Evolutionary conservation across 257 asterid genomes (phyloP), one percentile per base, ranked within the genome.

Genomic region (Nemophila menziesii): DNA sequence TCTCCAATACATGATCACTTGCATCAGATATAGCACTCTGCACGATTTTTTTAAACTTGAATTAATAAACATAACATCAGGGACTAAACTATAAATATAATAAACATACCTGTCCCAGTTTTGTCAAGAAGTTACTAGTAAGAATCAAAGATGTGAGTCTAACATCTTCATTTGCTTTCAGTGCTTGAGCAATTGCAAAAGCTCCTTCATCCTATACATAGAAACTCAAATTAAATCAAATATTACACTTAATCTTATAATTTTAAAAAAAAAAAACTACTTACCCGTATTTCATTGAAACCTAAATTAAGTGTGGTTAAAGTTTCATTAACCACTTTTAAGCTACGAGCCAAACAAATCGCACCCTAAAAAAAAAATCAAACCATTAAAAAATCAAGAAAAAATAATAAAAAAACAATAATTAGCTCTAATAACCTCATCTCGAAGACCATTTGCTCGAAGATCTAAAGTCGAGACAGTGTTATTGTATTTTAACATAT

Each of bases 21-120:
- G 97, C 95, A 26, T 89, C 95, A 15, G 94, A 57, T 50, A 89
- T 66, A 6, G 95, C 95, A 61, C 93, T 77, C 93, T 87, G 97
- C 92, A 71, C 11, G 16, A 43, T 57, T 54, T 44, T 48, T 38
- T n/a, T n/a, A n/a, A n/a, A n/a, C n/a, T n/a, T 8, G 7, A 19
- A 11, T 21, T 5, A 17, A 0, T 4, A 5, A 33, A 2, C 18
- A 20, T 7, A 16, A 11, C 4, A 20, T 29, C 1, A 29, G 7
- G 7, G 12, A 24, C 33, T 24, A 51, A 55, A n/a, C 4, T 22
- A 49, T 4, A 24, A 49, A 22, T 10, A 6, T 40, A 20, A 37
- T 20, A 38, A 36, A 36, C 14, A 39, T 48, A 83, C 97, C 90
- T 83, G 93, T 57, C 97, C 97, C 67, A 87, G 26, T 62, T 87